Conservation (phyloP, 1,139 yeast genomes). For the Magnusiomyces suaveolens region DNA sequence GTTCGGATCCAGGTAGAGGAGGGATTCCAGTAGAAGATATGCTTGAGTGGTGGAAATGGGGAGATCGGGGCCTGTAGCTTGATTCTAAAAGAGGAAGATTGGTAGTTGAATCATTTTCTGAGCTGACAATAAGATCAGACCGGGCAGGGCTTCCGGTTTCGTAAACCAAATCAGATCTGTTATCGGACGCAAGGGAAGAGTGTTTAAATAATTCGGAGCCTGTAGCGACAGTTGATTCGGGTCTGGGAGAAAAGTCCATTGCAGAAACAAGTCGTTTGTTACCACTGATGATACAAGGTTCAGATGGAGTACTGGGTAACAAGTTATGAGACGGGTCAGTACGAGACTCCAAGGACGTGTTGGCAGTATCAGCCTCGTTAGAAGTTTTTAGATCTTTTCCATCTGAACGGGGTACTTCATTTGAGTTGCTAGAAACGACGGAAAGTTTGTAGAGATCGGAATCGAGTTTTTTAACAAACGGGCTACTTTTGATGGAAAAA, state of each 20-base stretch:
- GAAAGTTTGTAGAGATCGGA: neutral
- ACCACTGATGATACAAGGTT: neutral
- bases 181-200: neutral
- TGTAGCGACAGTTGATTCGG: constrained; percentile 9
- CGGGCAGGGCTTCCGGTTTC: neutral
- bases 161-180: neutral
- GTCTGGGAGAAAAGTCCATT: constrained; percentile 16
- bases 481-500: neutral
- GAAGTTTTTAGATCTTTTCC: neutral
- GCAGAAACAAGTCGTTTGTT: constrained; percentile 14
- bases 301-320: neutral
- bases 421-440: neutral
- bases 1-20: neutral
- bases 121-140: neutral
- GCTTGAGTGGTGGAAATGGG: neutral
- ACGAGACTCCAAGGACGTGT: too few species aligned
- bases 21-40: neutral
- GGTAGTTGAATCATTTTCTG: neutral
- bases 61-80: neutral
- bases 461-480: neutral
- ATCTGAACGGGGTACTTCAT: neutral
- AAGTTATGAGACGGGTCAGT: neutral
- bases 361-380: neutral
- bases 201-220: neutral
- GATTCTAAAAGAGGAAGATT: neutral